Percentiles rank a stretch among this genome's conserved stretches.
Conservation (phyloP, 306 rosid genomes). For the Malus sieversii region DNA sequence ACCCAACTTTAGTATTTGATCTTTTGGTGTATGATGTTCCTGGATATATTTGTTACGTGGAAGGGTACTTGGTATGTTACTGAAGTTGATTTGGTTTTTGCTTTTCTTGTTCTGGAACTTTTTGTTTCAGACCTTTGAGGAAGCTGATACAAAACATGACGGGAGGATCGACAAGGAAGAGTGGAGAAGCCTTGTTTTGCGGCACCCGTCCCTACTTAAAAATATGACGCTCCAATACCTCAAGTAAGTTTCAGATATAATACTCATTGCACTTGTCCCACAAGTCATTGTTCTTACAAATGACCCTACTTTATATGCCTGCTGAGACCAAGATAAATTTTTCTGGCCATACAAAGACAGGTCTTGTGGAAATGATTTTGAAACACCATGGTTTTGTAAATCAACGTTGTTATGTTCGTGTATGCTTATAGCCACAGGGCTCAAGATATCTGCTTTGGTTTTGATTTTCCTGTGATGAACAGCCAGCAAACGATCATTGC, state of each 20-base stretch:
- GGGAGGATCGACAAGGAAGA: constrained; percentile 98
- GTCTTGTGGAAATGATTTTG: background rate
- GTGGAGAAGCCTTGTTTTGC: constrained; percentile 90
- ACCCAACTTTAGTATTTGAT: background rate
- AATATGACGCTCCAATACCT: constrained; percentile 98
- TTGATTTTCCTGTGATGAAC: background rate
- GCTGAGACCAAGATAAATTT: background rate
- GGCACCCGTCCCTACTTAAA: constrained; percentile 92
- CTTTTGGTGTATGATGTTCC: background rate
- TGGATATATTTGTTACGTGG: background rate
- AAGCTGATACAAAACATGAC: constrained; percentile 96
- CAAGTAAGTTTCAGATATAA: constrained; percentile 43
- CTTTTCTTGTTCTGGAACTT: background rate
- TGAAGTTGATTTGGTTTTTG: background rate
- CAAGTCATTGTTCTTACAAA: background rate
- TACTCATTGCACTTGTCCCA: background rate
- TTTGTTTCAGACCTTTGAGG: constrained; percentile 78
- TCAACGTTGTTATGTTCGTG: background rate
- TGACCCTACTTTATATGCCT: background rate
- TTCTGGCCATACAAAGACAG: background rate
- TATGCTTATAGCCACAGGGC: background rate
- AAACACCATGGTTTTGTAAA: background rate
- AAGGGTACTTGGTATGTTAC: background rate
- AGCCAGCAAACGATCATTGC: background rate
- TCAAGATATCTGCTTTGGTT: background rate